These are phyloP conservation scores for Bonia amplexicaulis DNA, from an alignment of 176 grass and related monocot species.

Conservation along the genomic window DNA sequence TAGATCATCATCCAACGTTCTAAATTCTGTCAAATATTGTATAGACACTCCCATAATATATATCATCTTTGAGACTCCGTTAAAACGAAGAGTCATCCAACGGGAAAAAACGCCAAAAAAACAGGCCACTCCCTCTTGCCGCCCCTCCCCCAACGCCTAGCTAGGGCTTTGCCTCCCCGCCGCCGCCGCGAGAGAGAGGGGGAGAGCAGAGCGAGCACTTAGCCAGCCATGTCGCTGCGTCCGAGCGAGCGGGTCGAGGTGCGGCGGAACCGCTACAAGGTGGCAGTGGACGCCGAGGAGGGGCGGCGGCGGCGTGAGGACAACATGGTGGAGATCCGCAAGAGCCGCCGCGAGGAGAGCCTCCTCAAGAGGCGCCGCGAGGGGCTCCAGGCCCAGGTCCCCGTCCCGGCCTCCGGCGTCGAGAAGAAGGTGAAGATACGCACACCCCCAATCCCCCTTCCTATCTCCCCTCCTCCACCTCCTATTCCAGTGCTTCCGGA, in stretches of 20 bases:
- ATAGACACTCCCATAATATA: too few relatives aligned
- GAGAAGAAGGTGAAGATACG: conserved; percentile 74
- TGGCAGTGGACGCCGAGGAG: conserved; percentile 89
- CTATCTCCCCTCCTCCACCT: background rate
- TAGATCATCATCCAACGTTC: too few relatives aligned
- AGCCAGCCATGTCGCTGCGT: conserved; percentile 61
- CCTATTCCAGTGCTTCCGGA: background rate
- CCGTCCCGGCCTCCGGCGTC: conserved; percentile 43
- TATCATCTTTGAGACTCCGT: too few relatives aligned
- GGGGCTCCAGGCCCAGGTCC: conserved; percentile 58
- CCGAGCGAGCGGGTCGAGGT: conserved; percentile 73
- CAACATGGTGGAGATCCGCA: conserved; percentile 97
- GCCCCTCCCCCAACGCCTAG: conserved; percentile 26
- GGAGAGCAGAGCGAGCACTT: background rate
- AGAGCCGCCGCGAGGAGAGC: conserved; percentile 90
- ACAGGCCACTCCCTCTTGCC: background rate
- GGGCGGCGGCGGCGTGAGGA: conserved; percentile 86
- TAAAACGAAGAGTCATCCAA: too few relatives aligned
- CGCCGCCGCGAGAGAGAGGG: background rate
- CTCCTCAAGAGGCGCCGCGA: conserved; percentile 92
- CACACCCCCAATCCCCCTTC: background rate
- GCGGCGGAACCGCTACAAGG: conserved; percentile 88
- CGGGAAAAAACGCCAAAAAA: too few relatives aligned
- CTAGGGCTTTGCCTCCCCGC: conserved; percentile 59
- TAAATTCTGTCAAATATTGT: too few relatives aligned